Conservation (phyloP, 2,329 filamentous ascomycete genomes). For the Epichloe aotearoae region DNA sequence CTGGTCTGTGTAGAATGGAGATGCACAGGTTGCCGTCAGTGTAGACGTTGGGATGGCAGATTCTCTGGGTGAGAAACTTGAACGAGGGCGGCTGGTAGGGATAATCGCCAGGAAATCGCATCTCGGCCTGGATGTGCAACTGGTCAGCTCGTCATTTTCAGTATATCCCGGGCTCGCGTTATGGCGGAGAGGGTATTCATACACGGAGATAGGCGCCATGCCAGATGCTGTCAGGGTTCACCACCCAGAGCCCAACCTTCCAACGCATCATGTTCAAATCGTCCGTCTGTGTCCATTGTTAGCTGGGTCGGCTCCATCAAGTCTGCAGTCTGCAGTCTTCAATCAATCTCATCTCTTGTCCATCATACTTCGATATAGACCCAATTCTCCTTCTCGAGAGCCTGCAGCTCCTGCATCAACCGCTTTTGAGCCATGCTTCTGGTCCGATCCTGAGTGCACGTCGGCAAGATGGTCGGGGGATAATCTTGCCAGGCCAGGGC, state of each 20-base stretch:
- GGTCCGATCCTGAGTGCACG: not conserved
- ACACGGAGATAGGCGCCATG: conserved; percentile 83
- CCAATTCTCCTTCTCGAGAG: conserved; percentile 82
- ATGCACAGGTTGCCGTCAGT: conserved; percentile 84
- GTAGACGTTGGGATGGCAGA: conserved; percentile 93
- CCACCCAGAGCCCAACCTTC: conserved; percentile 78
- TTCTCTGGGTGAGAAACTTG: conserved; percentile 58
- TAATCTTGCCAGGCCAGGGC: not conserved
- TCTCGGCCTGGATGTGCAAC: conserved; percentile 46
- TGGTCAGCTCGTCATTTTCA: not conserved
- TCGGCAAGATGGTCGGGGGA: not conserved
- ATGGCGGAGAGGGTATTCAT: not conserved
- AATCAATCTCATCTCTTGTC: conserved; percentile 2
- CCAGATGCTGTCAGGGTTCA: conserved; percentile 85
- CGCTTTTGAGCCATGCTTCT: conserved; percentile 48
- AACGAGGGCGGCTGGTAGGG: conserved; percentile 83
- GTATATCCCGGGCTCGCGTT: conserved; percentile 5
- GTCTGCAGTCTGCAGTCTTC: not conserved
- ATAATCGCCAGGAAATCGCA: conserved; percentile 81
- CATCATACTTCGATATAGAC: conserved; percentile 66
- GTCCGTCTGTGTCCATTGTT: conserved; percentile 41
- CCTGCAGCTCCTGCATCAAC: conserved; percentile 77
- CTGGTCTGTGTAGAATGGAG: conserved; percentile 85
- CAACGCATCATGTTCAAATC: conserved; percentile 78
- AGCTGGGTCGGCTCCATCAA: not conserved